These are phyloP conservation scores for Kwoniella heveanensis DNA, from an alignment of 768 basidiomycete species.

Conservation along the genomic window DNA sequence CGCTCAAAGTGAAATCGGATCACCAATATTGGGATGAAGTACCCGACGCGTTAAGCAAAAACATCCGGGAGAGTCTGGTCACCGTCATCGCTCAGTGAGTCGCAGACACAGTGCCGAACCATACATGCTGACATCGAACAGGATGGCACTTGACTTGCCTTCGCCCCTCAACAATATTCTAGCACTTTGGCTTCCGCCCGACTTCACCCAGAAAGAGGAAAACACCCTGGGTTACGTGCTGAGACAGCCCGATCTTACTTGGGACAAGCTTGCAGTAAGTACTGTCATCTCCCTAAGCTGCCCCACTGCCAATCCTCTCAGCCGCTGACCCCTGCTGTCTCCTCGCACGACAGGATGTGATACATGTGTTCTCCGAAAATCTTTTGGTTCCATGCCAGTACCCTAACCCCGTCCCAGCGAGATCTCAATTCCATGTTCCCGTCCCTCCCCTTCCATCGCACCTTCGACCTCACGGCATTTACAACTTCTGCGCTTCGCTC, in stretches of 20 bases:
- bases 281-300: neutral
- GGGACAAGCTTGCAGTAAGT: slow-evolving; percentile 48
- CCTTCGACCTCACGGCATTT: slow-evolving; percentile 42
- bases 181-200: slow-evolving; percentile 37
- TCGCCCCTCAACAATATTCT: slow-evolving; percentile 39
- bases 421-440: slow-evolving; percentile 35
- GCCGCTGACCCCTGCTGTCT: no score
- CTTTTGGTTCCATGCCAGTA: slow-evolving; percentile 43
- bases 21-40: neutral
- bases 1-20: slow-evolving; percentile 6
- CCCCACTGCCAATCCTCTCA: slow-evolving; percentile 13
- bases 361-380: slow-evolving; percentile 42
- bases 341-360: slow-evolving; percentile 37
- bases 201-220: slow-evolving; percentile 36
- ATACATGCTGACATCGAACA: slow-evolving; percentile 24
- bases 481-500: slow-evolving; percentile 43
- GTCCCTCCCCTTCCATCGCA: slow-evolving; percentile 44
- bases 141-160: slow-evolving; percentile 40
- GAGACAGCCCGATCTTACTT: slow-evolving; percentile 35
- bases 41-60: slow-evolving; percentile 10
- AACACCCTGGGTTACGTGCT: slow-evolving; percentile 45
- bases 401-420: slow-evolving; percentile 43
- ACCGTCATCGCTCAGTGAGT: slow-evolving; percentile 36
- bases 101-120: no score
- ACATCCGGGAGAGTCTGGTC: slow-evolving; percentile 32